A percentile compares a stretch with the other conserved stretches of the same genome.
Conservation (phyloP, 2,329 filamentous ascomycete genomes). For the Thelonectria olida region DNA sequence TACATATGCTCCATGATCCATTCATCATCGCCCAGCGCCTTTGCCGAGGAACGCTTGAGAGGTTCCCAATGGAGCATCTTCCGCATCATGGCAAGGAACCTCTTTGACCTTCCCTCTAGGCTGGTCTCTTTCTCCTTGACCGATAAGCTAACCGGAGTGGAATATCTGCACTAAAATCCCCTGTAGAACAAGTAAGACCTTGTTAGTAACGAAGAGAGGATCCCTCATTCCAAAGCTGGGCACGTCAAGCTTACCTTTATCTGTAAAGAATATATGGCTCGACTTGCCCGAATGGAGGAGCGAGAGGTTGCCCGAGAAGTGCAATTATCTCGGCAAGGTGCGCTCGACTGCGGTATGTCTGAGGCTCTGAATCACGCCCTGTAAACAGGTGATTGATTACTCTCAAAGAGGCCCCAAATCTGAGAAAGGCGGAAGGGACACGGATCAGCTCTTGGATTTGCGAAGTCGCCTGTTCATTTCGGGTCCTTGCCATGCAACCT, state of each 20-base stretch:
- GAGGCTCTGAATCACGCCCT: slow-evolving; percentile 48
- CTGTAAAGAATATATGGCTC: slow-evolving; percentile 50
- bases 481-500: slow-evolving; percentile 57
- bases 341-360: slow-evolving; percentile 52
- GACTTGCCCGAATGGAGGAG: slow-evolving; percentile 45
- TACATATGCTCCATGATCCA: slow-evolving; percentile 39
- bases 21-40: slow-evolving; percentile 39
- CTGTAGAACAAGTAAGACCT: slow-evolving; percentile 27
- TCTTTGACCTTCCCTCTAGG: slow-evolving; percentile 42
- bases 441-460: neutral
- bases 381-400: slow-evolving; percentile 53
- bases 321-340: slow-evolving; percentile 59
- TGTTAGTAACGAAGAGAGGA: slow-evolving; percentile 2
- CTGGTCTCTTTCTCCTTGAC: slow-evolving; percentile 49
- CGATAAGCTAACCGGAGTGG: slow-evolving; percentile 32
- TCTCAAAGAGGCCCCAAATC: slow-evolving; percentile 61
- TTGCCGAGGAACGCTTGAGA: slow-evolving; percentile 41
- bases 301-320: slow-evolving; percentile 55
- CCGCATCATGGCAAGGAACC: slow-evolving; percentile 47
- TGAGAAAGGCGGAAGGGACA: slow-evolving; percentile 29
- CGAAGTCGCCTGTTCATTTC: fast-evolving
- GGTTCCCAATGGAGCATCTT: slow-evolving; percentile 52
- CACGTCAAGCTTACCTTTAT: slow-evolving; percentile 41
- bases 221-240: slow-evolving; percentile 3
- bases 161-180: slow-evolving; percentile 36